These are phyloP conservation scores for Plasmodium blacklocki DNA, from an alignment of 169 alveolate species.

Conservation along the genomic window DNA sequence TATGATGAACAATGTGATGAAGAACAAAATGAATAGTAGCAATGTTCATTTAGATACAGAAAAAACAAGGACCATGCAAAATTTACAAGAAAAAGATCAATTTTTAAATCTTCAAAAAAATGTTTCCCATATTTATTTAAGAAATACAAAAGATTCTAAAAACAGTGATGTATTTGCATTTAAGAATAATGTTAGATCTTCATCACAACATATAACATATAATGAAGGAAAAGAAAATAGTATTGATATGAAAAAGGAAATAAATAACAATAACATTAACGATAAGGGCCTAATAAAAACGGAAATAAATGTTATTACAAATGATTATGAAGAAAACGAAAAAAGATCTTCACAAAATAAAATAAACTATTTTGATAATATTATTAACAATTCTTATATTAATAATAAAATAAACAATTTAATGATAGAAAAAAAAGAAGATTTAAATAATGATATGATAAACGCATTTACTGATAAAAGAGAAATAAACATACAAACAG, in stretches of 20 bases:
- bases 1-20: not conserved
- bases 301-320: not conserved
- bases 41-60: not conserved
- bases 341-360: not conserved
- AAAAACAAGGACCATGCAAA: not conserved
- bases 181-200: slow-evolving; percentile 5
- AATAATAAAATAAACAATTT: not conserved
- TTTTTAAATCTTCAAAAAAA: not conserved
- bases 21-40: not conserved
- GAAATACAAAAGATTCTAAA: not conserved
- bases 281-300: not conserved
- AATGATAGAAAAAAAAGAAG: not conserved
- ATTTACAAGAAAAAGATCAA: not conserved
- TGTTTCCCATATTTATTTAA: not conserved
- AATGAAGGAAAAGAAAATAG: slow-evolving; percentile 14
- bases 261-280: not conserved
- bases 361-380: slow-evolving; percentile 5
- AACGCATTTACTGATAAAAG: not conserved
- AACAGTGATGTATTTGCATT: slow-evolving; percentile 7
- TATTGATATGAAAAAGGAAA: not conserved
- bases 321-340: slow-evolving; percentile 19
- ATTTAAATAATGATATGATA: not conserved
- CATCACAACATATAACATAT: slow-evolving; percentile 19
- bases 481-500: not conserved
- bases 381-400: slow-evolving; percentile 4